Evolutionary conservation across 208 protist genomes (phyloP).

Genomic region (Crithidia brevicula): DNA sequence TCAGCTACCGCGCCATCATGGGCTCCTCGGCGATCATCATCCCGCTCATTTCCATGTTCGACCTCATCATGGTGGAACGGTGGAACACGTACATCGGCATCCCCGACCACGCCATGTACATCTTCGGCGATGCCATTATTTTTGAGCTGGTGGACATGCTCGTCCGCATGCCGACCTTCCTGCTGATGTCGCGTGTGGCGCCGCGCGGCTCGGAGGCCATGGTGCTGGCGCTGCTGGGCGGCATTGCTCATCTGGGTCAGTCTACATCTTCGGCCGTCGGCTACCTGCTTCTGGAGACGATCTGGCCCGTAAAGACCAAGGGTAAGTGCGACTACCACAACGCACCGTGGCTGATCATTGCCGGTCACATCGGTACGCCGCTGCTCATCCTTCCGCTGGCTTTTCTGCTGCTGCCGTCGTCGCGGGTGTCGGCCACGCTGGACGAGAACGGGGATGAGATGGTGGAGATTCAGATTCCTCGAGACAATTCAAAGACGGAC

Average conservation of each 20-base stretch:
- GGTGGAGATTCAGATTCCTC: not conserved
- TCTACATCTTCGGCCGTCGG: conserved; percentile 38
- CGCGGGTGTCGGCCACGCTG: conserved; percentile 38
- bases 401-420: conserved; percentile 42
- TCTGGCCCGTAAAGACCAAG: conserved; percentile 37
- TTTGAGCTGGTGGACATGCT: conserved; percentile 57
- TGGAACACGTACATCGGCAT: conserved; percentile 52
- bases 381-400: conserved; percentile 52
- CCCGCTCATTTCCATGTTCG: conserved; percentile 47
- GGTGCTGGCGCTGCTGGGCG: conserved; percentile 69
- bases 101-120: conserved; percentile 57
- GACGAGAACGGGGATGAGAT: conserved; percentile 10
- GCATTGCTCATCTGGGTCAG: conserved; percentile 61
- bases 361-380: conserved; percentile 47
- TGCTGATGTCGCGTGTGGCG: conserved; percentile 73
- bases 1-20: conserved; percentile 49
- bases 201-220: conserved; percentile 70
- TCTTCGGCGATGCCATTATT: conserved; percentile 62
- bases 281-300: conserved; percentile 46
- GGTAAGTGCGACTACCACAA: conserved; percentile 67
- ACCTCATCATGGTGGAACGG: conserved; percentile 65
- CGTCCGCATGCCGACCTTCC: conserved; percentile 59
- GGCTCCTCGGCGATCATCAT: conserved; percentile 50
- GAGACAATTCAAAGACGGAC: not conserved
- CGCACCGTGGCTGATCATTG: conserved; percentile 46